phyloP scores from a whole-genome alignment of 2,329 filamentous ascomycete genomes.

The Xylaria multiplex region DNA sequence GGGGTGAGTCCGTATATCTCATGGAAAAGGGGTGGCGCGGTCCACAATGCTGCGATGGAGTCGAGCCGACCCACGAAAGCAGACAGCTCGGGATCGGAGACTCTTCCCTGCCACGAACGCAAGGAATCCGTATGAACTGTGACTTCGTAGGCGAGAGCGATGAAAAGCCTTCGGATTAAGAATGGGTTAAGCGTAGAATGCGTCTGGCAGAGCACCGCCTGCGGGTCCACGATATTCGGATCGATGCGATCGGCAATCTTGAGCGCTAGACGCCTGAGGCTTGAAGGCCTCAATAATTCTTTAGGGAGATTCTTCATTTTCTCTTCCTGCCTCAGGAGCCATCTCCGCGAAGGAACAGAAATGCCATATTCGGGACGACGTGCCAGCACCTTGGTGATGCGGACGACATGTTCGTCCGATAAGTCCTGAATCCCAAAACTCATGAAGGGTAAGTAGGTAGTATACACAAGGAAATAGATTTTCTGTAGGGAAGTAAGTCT shows the following conservation, averaged over 20 bases:
- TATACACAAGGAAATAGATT: neutral
- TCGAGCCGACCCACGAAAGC: constrained; percentile 50
- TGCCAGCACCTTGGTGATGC: constrained; percentile 52
- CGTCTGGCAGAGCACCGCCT: constrained; percentile 53
- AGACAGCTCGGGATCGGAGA: constrained; percentile 36
- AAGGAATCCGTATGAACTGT: constrained; percentile 47
- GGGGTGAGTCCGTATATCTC: constrained; percentile 48
- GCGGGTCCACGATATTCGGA: constrained; percentile 43
- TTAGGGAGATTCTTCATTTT: constrained; percentile 44
- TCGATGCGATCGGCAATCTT: constrained; percentile 47
- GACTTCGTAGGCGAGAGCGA: constrained; percentile 55
- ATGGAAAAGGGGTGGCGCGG: constrained; percentile 51
- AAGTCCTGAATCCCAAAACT: constrained; percentile 44
- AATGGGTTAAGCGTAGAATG: constrained; percentile 56
- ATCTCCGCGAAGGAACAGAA: constrained; percentile 49
- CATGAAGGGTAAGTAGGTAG: constrained; percentile 28
- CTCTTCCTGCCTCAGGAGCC: constrained; percentile 52
- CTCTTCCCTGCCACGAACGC: constrained; percentile 43
- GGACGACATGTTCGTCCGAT: constrained; percentile 44
- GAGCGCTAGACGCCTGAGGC: constrained; percentile 49
- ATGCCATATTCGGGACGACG: constrained; percentile 50
- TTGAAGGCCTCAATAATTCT: constrained; percentile 45
- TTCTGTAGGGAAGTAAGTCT: constrained; percentile 7
- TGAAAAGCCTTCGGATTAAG: constrained; percentile 57
- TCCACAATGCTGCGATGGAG: constrained; percentile 53